These are phyloP conservation scores for Madurella fahalii DNA, from an alignment of 2,329 filamentous ascomycete genomes.

Conservation along the genomic window DNA sequence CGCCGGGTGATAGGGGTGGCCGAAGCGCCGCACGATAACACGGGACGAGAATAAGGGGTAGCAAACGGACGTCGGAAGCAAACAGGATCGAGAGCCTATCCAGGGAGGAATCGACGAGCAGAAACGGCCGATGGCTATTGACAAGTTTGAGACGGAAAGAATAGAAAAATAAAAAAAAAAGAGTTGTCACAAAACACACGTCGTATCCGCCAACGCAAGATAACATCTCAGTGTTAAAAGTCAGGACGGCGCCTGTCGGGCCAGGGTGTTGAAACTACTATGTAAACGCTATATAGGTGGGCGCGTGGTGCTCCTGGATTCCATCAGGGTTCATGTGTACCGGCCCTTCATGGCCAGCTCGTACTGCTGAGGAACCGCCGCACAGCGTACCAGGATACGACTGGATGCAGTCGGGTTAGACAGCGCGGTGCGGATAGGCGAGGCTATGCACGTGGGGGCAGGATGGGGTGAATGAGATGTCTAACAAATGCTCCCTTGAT, in stretches of 20 bases:
- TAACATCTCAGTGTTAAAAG: background rate
- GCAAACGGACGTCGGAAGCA: slow-evolving; percentile 14
- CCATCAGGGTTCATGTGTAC: background rate
- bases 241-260: background rate
- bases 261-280: background rate
- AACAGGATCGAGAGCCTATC: background rate
- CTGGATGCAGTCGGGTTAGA: background rate
- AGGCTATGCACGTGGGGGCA: no score
- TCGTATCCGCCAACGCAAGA: slow-evolving; percentile 5
- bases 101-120: background rate
- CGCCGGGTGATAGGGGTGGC: no score
- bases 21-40: background rate
- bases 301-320: background rate
- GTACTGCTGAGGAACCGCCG: slow-evolving; percentile 14
- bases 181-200: slow-evolving; percentile 7
- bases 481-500: no score
- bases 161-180: no score
- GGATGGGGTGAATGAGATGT: no score
- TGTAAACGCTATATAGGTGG: slow-evolving; percentile 15
- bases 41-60: slow-evolving; percentile 1
- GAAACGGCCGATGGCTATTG: slow-evolving; percentile 3
- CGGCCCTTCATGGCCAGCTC: background rate
- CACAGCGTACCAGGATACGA: slow-evolving; percentile 18
- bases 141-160: background rate
- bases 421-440: slow-evolving; percentile 9